These are phyloP conservation scores for Gymnopilus junonius DNA, from an alignment of 768 basidiomycete genomes.

Conservation along the genomic window DNA sequence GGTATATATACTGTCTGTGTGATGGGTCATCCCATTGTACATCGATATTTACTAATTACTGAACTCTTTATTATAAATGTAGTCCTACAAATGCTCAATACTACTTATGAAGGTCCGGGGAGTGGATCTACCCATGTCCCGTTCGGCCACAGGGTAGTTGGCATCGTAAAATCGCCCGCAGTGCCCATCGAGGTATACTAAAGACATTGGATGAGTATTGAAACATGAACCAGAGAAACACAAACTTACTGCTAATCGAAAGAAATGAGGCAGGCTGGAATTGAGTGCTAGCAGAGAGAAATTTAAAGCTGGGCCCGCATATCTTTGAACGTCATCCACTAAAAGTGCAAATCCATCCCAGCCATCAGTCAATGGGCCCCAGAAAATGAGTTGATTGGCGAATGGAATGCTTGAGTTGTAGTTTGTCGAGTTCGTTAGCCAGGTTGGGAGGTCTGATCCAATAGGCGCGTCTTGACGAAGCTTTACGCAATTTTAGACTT, in stretches of 20 bases:
- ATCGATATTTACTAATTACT: background rate
- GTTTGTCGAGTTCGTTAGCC: conserved; percentile 76
- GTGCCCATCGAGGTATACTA: conserved; percentile 53
- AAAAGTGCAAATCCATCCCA: conserved; percentile 84
- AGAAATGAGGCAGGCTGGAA: conserved; percentile 69
- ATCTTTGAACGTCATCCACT: conserved; percentile 87
- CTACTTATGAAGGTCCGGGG: conserved; percentile 61
- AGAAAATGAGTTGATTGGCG: conserved; percentile 56
- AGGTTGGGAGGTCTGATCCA: conserved; percentile 70
- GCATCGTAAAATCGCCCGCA: conserved; percentile 79
- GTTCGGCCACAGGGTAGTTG: conserved; percentile 77
- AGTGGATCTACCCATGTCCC: conserved; percentile 81
- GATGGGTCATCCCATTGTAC: background rate
- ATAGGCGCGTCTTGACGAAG: conserved; percentile 73
- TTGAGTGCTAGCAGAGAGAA: conserved; percentile 71
- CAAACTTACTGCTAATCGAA: conserved; percentile 73
- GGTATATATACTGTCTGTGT: background rate
- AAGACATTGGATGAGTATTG: background rate
- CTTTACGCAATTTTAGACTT: conserved; percentile 36
- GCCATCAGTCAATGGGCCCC: conserved; percentile 53
- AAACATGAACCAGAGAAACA: conserved; percentile 4
- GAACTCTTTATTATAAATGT: background rate
- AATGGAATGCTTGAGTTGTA: conserved; percentile 62
- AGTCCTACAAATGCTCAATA: conserved; percentile 2
- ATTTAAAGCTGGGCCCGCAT: conserved; percentile 70